Evolutionary conservation across 108 stramenopile species (phyloP), one percentile per base, ranked within the genome.

Genomic region (Ochromonas danica): DNA sequence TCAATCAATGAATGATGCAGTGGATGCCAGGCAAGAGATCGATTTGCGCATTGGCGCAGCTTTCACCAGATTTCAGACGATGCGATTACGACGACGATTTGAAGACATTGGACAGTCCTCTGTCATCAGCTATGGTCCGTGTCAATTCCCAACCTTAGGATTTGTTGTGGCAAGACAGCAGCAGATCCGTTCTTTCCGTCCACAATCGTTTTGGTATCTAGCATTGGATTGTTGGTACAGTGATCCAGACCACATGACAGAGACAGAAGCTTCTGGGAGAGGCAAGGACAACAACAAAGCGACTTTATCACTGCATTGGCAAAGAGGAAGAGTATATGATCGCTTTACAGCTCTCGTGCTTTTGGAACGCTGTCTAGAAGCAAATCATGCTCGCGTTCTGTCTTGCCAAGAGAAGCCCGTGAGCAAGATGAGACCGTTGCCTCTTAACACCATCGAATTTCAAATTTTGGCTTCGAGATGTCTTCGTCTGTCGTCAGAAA

Each of bases 71-170:
- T 98, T 95, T 78, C 94, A 94, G 85, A 98, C 95, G 17, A 81
- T 92, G 51, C 92, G 89, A 80, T 92, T 98, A 78, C 94, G 93
- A 80, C 91, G 90, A 25, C 81, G 92, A 41, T 96, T 95, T 71
- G 93, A 93, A 30, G 93, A 92, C 84, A 84, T 97, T 71, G 93
- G 93, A 77, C 89, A 90, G 67, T 14, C 45, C 6, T 84, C 91
- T 0, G 89, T 95, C 0, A 78, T 98, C n/a, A 88, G 88, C 27
- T 98, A 96, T 80, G 97, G 97, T 0, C 95, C 97, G 10, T 98
- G 97, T 81, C 98, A 98, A 80, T 95, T 96, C 14, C 97, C 97
- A 0, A 97, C 96, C 0, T 81, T 98, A 38, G 96, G 96, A 17
- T 98, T 98, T 79, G 91, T 94, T 51, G 97, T 95, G 0, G 92